Percentiles rank a stretch among this genome's conserved stretches.
phyloP scores from a whole-genome alignment of 108 stramenopile species.

The Phaeodactylum tricornutum region DNA sequence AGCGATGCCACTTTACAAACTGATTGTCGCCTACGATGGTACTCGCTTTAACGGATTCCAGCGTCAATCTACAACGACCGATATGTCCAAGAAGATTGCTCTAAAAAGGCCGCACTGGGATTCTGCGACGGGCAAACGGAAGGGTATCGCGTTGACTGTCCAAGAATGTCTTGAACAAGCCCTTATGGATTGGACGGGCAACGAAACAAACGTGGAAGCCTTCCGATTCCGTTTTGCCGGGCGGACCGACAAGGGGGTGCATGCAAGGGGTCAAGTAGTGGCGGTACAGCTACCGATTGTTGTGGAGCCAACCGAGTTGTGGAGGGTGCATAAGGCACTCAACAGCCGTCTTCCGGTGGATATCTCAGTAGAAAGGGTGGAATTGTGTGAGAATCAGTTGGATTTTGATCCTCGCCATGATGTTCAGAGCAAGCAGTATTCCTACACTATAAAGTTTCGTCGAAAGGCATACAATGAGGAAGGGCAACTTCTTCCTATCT shows the following conservation, averaged over 20 bases:
- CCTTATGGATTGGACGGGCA: conserved; percentile 23
- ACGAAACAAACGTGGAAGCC: conserved; percentile 8
- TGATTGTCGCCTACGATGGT: conserved; percentile 71
- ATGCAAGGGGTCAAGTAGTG: conserved; percentile 72
- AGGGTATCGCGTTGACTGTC: conserved; percentile 33
- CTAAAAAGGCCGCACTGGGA: conserved; percentile 12
- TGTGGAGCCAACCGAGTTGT: conserved; percentile 17
- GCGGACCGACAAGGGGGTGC: conserved; percentile 74
- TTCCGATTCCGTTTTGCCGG: conserved; percentile 59
- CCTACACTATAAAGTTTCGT: conserved; percentile 60
- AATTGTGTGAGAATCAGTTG: neutral
- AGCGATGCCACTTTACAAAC: conserved; percentile 20
- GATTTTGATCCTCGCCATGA: conserved; percentile 57
- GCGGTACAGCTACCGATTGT: conserved; percentile 41
- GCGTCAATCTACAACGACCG: conserved; percentile 31
- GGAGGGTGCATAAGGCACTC: conserved; percentile 54
- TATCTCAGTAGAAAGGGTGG: conserved; percentile 42
- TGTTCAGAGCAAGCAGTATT: conserved; percentile 47
- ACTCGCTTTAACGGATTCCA: conserved; percentile 67
- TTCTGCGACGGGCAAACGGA: conserved; percentile 8
- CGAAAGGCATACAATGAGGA: conserved; percentile 15
- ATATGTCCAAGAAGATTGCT: neutral
- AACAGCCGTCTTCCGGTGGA: conserved; percentile 65
- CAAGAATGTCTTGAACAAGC: conserved; percentile 61
- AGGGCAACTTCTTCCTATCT: conserved; percentile 33